A percentile compares a stretch with the other conserved stretches of the same genome.
phyloP scores from a whole-genome alignment of 1,139 yeast species.

The Magnusiomyces fungicola region DNA sequence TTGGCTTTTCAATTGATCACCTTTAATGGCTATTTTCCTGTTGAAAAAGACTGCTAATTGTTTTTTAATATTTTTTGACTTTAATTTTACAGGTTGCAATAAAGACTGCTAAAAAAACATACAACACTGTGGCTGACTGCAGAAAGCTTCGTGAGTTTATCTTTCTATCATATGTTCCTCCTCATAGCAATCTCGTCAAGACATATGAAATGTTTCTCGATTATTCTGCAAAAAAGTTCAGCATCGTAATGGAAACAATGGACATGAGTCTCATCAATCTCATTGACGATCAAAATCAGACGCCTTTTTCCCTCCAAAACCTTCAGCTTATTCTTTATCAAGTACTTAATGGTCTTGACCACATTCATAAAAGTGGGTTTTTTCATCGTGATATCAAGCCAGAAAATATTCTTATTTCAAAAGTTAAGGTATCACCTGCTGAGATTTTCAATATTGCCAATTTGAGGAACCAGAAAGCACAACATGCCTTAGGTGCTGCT shows the following conservation, averaged over 20 bases:
- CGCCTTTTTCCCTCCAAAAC: conserved; percentile 50
- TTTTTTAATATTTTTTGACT: neutral
- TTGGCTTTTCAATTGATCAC: no score
- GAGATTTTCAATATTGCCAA: neutral
- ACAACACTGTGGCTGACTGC: conserved; percentile 48
- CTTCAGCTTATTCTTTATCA: conserved; percentile 60
- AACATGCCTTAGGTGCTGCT: no score
- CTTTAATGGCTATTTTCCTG: no score
- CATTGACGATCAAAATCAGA: conserved; percentile 37
- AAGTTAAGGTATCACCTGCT: conserved; percentile 9
- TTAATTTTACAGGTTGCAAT: conserved; percentile 52
- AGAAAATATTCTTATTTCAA: conserved; percentile 68
- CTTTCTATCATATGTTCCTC: conserved; percentile 62
- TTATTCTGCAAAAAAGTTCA: conserved; percentile 47
- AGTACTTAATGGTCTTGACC: conserved; percentile 65
- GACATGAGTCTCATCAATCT: conserved; percentile 68
- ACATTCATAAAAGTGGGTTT: conserved; percentile 67
- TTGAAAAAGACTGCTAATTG: no score
- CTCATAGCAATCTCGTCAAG: conserved; percentile 66
- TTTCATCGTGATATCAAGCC: conserved; percentile 94
- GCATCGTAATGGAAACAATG: conserved; percentile 86
- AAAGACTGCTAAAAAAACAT: conserved; percentile 61
- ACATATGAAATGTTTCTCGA: conserved; percentile 77
- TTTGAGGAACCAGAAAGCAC: neutral
- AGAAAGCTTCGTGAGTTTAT: conserved; percentile 62